phyloP scores from a whole-genome alignment of 768 basidiomycete species.

The Suillus paluster region DNA sequence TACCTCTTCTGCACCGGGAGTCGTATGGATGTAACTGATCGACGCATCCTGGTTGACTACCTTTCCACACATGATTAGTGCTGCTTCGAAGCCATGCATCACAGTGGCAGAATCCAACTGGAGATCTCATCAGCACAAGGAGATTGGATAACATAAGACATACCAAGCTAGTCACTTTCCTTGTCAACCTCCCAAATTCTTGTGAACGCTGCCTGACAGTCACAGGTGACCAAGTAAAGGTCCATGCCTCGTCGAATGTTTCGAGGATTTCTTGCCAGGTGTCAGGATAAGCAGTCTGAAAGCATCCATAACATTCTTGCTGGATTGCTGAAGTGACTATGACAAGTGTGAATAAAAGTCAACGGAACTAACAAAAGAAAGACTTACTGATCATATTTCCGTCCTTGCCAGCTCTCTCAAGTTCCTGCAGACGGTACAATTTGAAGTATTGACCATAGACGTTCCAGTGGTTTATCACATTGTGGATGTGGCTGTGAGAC shows the following conservation, averaged over 20 bases:
- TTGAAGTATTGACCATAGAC: no score
- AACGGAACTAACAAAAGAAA: not conserved
- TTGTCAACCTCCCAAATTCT: not conserved
- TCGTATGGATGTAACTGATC: conserved; percentile 5
- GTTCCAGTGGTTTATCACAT: no score
- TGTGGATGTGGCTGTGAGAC: no score
- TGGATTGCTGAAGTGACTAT: not conserved
- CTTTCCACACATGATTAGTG: conserved; percentile 15
- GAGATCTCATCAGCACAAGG: not conserved
- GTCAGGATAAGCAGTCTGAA: not conserved
- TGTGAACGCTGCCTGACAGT: not conserved
- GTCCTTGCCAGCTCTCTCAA: not conserved
- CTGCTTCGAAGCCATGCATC: conserved; percentile 16
- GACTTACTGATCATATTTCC: not conserved
- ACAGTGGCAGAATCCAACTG: conserved; percentile 9
- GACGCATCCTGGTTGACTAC: conserved; percentile 12
- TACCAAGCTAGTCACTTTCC: not conserved
- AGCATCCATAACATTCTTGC: not conserved
- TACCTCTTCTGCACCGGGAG: no score
- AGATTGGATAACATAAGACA: not conserved
- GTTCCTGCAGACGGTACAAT: no score
- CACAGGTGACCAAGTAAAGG: not conserved
- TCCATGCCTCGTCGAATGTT: not conserved
- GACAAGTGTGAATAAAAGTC: not conserved
- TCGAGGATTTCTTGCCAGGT: not conserved